phyloP scores from a whole-genome alignment of 352 stramenopile genomes.

The Globisporangium mamillatum region DNA sequence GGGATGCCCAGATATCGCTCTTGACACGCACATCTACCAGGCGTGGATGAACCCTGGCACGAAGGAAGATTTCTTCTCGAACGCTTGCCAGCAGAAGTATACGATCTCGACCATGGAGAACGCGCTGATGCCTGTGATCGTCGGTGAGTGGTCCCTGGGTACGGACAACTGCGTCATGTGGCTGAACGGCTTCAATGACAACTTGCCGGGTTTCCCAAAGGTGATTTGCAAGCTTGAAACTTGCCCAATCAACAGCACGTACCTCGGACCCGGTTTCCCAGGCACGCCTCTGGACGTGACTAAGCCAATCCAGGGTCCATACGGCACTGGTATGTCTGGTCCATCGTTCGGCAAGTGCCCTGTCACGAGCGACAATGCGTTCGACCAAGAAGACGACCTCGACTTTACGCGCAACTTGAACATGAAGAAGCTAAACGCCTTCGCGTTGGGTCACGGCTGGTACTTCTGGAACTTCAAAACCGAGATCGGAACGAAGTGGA shows the following conservation, averaged over 20 bases:
- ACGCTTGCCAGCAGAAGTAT: slow-evolving; percentile 90
- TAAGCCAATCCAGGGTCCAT: slow-evolving; percentile 85
- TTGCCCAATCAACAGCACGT: slow-evolving; percentile 82
- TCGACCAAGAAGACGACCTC: slow-evolving; percentile 80
- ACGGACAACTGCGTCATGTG: slow-evolving; percentile 86
- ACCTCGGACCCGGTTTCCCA: slow-evolving; percentile 87
- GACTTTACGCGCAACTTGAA: slow-evolving; percentile 79
- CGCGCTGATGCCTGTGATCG: slow-evolving; percentile 91
- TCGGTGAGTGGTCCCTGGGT: slow-evolving; percentile 93
- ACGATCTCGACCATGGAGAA: slow-evolving; percentile 90
- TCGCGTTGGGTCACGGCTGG: slow-evolving; percentile 89
- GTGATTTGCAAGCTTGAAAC: slow-evolving; percentile 86
- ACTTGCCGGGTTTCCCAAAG: slow-evolving; percentile 91
- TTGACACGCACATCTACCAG: slow-evolving; percentile 97
- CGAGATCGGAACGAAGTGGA: slow-evolving; percentile 90
- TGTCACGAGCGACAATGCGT: slow-evolving; percentile 79
- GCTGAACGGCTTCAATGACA: slow-evolving; percentile 87
- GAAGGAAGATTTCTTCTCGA: slow-evolving; percentile 83
- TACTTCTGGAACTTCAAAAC: slow-evolving; percentile 97
- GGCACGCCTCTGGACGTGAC: slow-evolving; percentile 85
- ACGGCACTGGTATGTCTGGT: slow-evolving; percentile 77
- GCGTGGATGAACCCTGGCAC: slow-evolving; percentile 71
- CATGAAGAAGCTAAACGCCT: slow-evolving; percentile 92
- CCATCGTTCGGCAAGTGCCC: slow-evolving; percentile 88
- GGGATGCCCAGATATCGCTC: slow-evolving; percentile 88